A percentile compares a stretch with the other conserved stretches of the same genome.
These are phyloP conservation scores for Leccinum solheimii DNA, from an alignment of 1,284 basidiomycete genomes.

Conservation along the genomic window DNA sequence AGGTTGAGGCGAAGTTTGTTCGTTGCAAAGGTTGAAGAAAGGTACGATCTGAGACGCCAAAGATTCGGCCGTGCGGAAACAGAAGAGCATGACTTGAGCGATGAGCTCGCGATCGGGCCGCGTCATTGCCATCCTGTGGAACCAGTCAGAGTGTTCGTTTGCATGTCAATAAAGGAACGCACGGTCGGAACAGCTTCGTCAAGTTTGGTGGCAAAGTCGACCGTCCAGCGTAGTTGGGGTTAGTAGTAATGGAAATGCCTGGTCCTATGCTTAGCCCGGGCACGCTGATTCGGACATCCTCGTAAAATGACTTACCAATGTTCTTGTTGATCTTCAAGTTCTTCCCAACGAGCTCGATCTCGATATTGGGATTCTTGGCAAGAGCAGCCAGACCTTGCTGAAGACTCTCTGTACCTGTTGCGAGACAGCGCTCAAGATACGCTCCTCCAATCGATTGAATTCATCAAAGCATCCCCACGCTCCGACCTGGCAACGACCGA, in stretches of 20 bases:
- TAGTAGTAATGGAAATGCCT: slow-evolving; percentile 97
- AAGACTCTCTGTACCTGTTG: slow-evolving; percentile 99
- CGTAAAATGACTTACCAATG: slow-evolving; percentile 59
- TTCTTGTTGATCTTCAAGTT: slow-evolving; percentile 90
- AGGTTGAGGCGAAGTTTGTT: slow-evolving; percentile 95
- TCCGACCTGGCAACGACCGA: slow-evolving; percentile 97
- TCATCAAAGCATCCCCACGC: slow-evolving; percentile 99
- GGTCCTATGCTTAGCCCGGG: slow-evolving; percentile 9
- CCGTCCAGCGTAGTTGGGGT: slow-evolving; percentile 97
- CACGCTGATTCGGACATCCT: not conserved
- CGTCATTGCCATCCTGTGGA: slow-evolving; percentile 94
- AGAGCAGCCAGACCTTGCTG: slow-evolving; percentile 90
- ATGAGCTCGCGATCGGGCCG: slow-evolving; percentile 97
- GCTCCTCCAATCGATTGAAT: slow-evolving; percentile 97
- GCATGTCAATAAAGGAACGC: slow-evolving; percentile 34
- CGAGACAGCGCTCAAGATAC: slow-evolving; percentile 96
- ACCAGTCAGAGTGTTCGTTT: slow-evolving; percentile 11
- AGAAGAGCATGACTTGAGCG: slow-evolving; percentile 99
- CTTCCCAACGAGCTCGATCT: slow-evolving; percentile 97
- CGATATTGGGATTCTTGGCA: slow-evolving; percentile 79
- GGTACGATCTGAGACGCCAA: slow-evolving; percentile 98
- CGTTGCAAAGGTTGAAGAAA: slow-evolving; percentile 98
- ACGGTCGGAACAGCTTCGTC: slow-evolving; percentile 93
- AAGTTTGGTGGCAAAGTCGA: slow-evolving; percentile 97
- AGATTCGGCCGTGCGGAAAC: slow-evolving; percentile 95